Conservation (phyloP, 345 rosid genomes). For the Euphorbia lathyris region DNA sequence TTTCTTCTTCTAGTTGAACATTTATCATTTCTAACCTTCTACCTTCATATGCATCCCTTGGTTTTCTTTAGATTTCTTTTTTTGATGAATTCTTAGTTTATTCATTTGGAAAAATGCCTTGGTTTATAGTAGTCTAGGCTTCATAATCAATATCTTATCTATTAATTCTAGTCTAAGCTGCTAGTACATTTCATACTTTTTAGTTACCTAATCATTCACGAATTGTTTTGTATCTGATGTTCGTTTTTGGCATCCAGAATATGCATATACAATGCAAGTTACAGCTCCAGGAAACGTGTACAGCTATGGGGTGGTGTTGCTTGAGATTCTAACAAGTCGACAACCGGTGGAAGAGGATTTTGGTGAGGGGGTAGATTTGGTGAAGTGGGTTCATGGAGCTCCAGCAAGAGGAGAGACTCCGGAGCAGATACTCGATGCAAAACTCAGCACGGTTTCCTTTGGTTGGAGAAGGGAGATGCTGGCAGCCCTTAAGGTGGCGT, state of each 20-base stretch:
- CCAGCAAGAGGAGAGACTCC: slow-evolving; percentile 37
- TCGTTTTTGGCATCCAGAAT: slow-evolving; percentile 19
- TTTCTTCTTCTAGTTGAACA: neutral
- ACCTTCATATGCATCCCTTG: neutral
- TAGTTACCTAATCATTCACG: neutral
- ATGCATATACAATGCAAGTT: slow-evolving; percentile 40
- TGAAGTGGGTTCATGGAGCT: slow-evolving; percentile 40
- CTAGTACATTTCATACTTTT: too few species aligned
- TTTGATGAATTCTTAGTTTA: neutral
- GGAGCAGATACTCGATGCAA: slow-evolving; percentile 38
- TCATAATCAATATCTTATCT: neutral
- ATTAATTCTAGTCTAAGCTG: neutral
- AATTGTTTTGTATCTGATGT: neutral
- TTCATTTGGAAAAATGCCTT: neutral
- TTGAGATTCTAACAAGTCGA: slow-evolving; percentile 31
- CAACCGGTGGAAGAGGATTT: slow-evolving; percentile 68
- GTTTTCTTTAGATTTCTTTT: too few species aligned
- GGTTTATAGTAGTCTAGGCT: too few species aligned
- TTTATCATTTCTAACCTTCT: neutral
- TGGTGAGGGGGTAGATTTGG: slow-evolving; percentile 36
- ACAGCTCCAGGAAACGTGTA: slow-evolving; percentile 39
- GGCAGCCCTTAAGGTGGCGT: slow-evolving; percentile 53
- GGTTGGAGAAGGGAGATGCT: slow-evolving; percentile 97
- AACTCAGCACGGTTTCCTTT: slow-evolving; percentile 52
- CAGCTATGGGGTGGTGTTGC: slow-evolving; percentile 35